Conservation (phyloP, 352 stramenopile genomes). For the Phytophthora pini region DNA sequence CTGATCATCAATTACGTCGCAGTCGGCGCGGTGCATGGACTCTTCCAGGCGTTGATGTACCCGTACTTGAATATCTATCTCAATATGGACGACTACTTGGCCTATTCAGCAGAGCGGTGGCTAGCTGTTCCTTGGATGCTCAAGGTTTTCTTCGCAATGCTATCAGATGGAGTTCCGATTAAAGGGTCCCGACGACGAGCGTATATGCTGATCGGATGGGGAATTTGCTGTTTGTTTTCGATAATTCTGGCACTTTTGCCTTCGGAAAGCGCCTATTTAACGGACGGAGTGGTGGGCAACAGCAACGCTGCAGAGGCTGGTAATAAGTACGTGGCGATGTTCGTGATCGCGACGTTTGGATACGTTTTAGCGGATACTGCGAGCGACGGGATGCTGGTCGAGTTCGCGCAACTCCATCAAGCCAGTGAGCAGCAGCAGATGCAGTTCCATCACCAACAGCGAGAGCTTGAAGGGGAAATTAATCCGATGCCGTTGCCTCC, state of each 20-base stretch:
- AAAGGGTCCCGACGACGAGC: constrained; percentile 48
- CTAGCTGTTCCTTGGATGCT: constrained; percentile 66
- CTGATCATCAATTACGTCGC: constrained; percentile 65
- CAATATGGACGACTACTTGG: constrained; percentile 75
- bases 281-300: constrained; percentile 43
- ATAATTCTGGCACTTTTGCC: constrained; percentile 46
- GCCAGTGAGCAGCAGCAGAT: constrained; percentile 32
- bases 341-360: constrained; percentile 56
- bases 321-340: constrained; percentile 55
- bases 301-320: constrained; percentile 38
- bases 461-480: constrained; percentile 27
- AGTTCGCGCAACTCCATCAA: constrained; percentile 45
- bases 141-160: constrained; percentile 58
- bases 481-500: constrained; percentile 10
- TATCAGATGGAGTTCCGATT: constrained; percentile 61
- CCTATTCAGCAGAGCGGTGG: constrained; percentile 55
- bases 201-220: constrained; percentile 65
- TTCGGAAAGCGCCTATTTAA: constrained; percentile 49
- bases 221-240: constrained; percentile 50
- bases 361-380: constrained; percentile 57
- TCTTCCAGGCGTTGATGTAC: constrained; percentile 65
- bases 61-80: constrained; percentile 79
- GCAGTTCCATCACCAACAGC: constrained; percentile 32
- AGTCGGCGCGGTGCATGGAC: constrained; percentile 56
- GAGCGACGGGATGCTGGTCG: constrained; percentile 54